phyloP scores from a whole-genome alignment of 108 stramenopile species.

The Nannochloropsis gaditana region DNA sequence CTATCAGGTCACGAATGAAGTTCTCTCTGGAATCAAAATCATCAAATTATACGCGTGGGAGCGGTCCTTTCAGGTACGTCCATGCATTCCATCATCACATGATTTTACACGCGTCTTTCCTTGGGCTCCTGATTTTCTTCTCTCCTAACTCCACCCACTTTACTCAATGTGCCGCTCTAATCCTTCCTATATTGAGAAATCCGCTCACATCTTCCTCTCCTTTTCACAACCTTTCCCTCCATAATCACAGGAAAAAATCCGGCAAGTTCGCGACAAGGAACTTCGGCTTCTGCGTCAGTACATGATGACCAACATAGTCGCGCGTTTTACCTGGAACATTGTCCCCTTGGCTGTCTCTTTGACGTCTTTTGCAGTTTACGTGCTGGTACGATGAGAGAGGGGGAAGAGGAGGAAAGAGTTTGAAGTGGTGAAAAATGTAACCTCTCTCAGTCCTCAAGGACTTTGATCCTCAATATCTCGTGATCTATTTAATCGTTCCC shows the following conservation, averaged over 20 bases:
- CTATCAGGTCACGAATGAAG: constrained; percentile 63
- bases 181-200: not conserved
- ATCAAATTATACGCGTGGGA: constrained; percentile 94
- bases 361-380: constrained; percentile 73
- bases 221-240: not conserved
- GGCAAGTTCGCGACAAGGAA: constrained; percentile 63
- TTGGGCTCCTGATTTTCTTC: not conserved
- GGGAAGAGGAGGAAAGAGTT: not conserved
- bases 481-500: not conserved
- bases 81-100: too few relatives aligned
- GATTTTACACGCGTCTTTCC: not conserved
- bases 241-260: not conserved
- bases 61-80: constrained; percentile 38
- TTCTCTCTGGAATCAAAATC: constrained; percentile 74
- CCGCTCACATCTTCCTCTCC: not conserved
- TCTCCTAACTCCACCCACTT: not conserved
- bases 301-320: constrained; percentile 25
- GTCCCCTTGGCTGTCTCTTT: constrained; percentile 72
- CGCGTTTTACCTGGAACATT: constrained; percentile 58
- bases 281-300: constrained; percentile 61
- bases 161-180: not conserved
- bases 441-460: not conserved
- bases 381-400: constrained; percentile 32
- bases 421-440: not conserved
- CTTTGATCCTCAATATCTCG: not conserved